Percentiles rank a stretch among this genome's conserved stretches.
These are phyloP conservation scores for Solanum appendiculatum DNA, from an alignment of 257 asterid genomes.

Conservation along the genomic window DNA sequence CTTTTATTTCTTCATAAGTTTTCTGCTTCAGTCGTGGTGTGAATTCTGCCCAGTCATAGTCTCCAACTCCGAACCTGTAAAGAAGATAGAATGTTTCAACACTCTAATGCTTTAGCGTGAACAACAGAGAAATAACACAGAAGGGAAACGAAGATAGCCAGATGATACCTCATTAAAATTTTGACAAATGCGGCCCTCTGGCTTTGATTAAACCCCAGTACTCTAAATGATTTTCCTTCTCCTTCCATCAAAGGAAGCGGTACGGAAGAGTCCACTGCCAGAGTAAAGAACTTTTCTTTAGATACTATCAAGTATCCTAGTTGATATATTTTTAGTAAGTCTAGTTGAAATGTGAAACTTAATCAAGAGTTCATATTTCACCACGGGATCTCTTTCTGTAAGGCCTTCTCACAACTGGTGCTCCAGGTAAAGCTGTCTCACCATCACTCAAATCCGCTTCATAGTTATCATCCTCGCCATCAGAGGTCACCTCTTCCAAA, in stretches of 20 bases:
- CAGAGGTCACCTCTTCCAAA: conserved; percentile 90
- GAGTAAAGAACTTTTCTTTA: not conserved
- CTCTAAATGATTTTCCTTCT: conserved; percentile 83
- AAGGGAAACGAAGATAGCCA: not conserved
- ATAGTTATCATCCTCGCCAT: conserved; percentile 90
- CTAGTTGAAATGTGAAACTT: not conserved
- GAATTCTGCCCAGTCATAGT: conserved; percentile 84
- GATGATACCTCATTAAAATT: conserved; percentile 30
- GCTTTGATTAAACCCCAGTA: conserved; percentile 81
- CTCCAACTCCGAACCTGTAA: conserved; percentile 78
- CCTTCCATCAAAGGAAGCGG: conserved; percentile 93
- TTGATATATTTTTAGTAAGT: not conserved
- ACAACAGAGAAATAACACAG: not conserved
- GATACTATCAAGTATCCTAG: not conserved
- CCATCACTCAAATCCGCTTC: conserved; percentile 88
- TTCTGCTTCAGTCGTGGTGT: conserved; percentile 80
- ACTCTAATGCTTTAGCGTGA: not conserved
- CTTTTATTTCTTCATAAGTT: conserved; percentile 58
- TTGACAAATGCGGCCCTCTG: conserved; percentile 88
- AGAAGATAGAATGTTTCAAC: not conserved
- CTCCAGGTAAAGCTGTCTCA: conserved; percentile 66
- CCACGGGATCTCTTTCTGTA: conserved; percentile 70
- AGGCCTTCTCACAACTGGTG: conserved; percentile 52
- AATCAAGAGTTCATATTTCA: conserved; percentile 20
- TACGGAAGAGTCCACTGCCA: conserved; percentile 50